A percentile compares a stretch with the other conserved stretches of the same genome.
These are phyloP conservation scores for Ilyonectria destructans DNA, from an alignment of 2,329 filamentous ascomycete genomes.

Conservation along the genomic window DNA sequence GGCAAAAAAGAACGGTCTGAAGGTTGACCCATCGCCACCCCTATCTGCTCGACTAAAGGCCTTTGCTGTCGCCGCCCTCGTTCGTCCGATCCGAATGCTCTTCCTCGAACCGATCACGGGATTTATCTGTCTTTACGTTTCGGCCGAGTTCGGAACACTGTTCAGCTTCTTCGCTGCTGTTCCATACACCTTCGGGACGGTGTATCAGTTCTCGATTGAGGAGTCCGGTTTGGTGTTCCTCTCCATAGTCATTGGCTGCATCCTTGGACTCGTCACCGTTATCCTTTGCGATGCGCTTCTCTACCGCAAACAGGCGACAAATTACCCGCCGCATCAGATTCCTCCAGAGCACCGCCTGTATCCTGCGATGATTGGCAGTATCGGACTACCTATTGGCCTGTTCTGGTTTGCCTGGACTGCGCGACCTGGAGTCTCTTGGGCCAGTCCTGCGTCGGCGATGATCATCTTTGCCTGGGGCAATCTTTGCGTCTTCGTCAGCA, in stretches of 20 bases:
- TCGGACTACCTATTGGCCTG: constrained; percentile 67
- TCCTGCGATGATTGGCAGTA: constrained; percentile 71
- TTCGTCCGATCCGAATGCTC: constrained; percentile 72
- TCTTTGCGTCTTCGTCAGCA: constrained; percentile 71
- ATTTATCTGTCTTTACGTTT: constrained; percentile 67
- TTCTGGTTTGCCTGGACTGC: constrained; percentile 77
- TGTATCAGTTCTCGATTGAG: constrained; percentile 63
- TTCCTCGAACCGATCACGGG: constrained; percentile 75
- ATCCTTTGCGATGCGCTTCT: constrained; percentile 59
- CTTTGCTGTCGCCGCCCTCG: constrained; percentile 61
- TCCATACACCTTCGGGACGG: constrained; percentile 62
- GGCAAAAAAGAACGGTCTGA: constrained; percentile 54
- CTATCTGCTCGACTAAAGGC: constrained; percentile 45
- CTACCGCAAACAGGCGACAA: constrained; percentile 57
- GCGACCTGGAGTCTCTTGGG: constrained; percentile 63
- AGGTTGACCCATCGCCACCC: constrained; percentile 45
- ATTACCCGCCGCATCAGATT: constrained; percentile 55
- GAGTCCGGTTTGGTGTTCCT: constrained; percentile 63
- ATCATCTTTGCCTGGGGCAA: constrained; percentile 74
- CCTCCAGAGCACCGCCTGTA: constrained; percentile 73
- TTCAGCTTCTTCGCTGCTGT: constrained; percentile 69
- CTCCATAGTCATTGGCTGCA: constrained; percentile 62
- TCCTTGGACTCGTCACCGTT: constrained; percentile 61
- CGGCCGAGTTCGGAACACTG: constrained; percentile 67
- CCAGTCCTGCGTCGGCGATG: constrained; percentile 66